These are phyloP conservation scores for Casuarina equisetifolia DNA, from an alignment of 306 rosid genomes.

Conservation along the genomic window DNA sequence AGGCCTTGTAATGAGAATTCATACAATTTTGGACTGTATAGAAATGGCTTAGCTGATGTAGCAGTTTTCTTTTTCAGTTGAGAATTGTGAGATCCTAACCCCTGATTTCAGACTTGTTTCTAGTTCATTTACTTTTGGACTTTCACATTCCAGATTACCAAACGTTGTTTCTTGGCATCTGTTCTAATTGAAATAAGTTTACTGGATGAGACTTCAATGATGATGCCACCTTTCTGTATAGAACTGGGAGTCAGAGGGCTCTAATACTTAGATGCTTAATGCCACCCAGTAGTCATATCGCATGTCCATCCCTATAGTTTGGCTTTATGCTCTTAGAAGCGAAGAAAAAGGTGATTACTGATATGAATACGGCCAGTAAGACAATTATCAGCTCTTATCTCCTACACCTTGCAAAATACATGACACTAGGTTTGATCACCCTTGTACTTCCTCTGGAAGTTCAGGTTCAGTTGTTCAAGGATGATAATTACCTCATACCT, in stretches of 20 bases:
- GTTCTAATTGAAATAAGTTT: background rate
- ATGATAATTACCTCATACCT: constrained; percentile 9
- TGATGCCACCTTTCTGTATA: background rate
- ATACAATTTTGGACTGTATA: background rate
- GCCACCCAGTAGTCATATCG: background rate
- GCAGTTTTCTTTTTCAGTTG: background rate
- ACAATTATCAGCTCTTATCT: background rate
- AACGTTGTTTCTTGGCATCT: background rate
- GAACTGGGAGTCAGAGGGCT: constrained; percentile 1
- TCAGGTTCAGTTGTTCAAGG: constrained; percentile 16
- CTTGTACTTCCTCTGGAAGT: background rate
- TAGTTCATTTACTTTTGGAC: background rate
- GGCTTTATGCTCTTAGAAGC: constrained; percentile 1
- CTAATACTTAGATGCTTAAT: background rate
- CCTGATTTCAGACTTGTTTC: background rate
- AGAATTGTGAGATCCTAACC: background rate
- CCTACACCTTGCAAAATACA: background rate
- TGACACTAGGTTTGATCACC: background rate
- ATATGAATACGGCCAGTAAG: background rate
- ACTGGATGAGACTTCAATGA: background rate
- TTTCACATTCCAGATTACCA: background rate
- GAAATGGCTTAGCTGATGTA: background rate
- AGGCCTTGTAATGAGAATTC: background rate
- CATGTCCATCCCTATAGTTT: background rate
- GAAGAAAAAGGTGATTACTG: background rate